Evolutionary conservation across 1,284 basidiomycete species (phyloP).

Genomic region (Tylopilus orsonianus): DNA sequence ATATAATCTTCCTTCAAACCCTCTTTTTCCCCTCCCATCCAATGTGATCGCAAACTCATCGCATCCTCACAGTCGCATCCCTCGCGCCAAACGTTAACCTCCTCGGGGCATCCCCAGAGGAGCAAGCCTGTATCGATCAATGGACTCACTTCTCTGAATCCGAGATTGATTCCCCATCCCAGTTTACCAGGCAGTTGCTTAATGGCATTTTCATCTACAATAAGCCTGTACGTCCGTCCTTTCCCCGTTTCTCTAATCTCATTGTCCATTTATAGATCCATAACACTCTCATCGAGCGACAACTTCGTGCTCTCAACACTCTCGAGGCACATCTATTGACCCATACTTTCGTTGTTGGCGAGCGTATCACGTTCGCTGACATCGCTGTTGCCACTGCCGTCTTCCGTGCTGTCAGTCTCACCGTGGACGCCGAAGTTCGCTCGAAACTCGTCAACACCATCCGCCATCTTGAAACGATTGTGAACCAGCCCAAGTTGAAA

Average conservation of each 20-base stretch:
- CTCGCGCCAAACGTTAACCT: conserved; percentile 69
- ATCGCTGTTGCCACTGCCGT: conserved; percentile 67
- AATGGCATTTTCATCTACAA: conserved; percentile 48
- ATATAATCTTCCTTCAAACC: conserved; percentile 43
- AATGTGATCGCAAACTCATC: conserved; percentile 20
- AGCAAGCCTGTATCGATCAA: conserved; percentile 64
- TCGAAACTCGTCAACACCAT: conserved; percentile 74
- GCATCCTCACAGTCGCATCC: conserved; percentile 59
- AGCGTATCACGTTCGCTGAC: conserved; percentile 94
- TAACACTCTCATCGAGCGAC: conserved; percentile 49
- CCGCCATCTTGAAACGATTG: conserved; percentile 83
- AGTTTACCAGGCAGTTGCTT: conserved; percentile 35
- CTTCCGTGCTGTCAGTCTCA: conserved; percentile 46
- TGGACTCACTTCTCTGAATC: conserved; percentile 66
- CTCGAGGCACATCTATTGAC: conserved; percentile 76
- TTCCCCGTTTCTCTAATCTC: conserved; percentile 38
- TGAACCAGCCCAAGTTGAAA: conserved; percentile 78
- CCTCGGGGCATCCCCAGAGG: conserved; percentile 54
- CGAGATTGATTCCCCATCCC: conserved; percentile 44
- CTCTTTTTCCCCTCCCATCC: not conserved
- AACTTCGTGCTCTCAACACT: conserved; percentile 56
- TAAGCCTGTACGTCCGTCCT: conserved; percentile 46
- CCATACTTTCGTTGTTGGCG: conserved; percentile 89
- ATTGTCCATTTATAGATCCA: conserved; percentile 48
- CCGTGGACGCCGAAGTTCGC: conserved; percentile 67